Evolutionary conservation across 176 grass and related monocot species (phyloP), one percentile per base, ranked within the genome.

Genomic region (Thinopyrum elongatum): DNA sequence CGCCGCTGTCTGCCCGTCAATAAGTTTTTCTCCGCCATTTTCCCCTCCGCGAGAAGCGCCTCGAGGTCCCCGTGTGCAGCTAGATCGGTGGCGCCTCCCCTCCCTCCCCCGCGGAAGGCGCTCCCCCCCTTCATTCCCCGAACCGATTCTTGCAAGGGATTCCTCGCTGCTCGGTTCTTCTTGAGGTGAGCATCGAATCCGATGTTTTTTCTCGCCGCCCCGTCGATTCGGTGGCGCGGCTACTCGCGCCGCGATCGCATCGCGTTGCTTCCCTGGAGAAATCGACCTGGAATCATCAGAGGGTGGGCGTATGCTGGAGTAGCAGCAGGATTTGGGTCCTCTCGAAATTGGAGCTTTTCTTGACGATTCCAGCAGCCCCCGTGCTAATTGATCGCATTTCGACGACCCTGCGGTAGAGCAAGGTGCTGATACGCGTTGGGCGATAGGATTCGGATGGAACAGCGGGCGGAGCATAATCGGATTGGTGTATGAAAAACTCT

Each of bases 71-170:
- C 82, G 57, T 51, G 67, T 42, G 76, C 13, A 51, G 36, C 79
- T 78, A 83, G 88, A 90, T 90, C 79, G 84, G 84, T 57, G 73
- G 73, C 72, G 79, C 72, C 72, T 82, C 10, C 74, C 53, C 19
- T 51, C 49, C 22, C 29, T 81, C 19, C 23, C 44, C 44, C 28
- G 29, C 11, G 3, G 16, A 71, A 39, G 21, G 1, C 13, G 3
- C 6, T 2, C 1, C 1, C 74, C 22, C 75, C 49, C 6, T 36
- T 78, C 21, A 10, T 81, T 33, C 36, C 8, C 10, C 2, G 19
- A n/a, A 2, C 47, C 5, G 70, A 53, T 49, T 63, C 27, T 71
- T 26, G 76, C 16, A 77, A 80, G 67, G 73, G 58, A 66, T 73
- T 75, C 68, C 49, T 66, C 58, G 61, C 49, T 27, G 21, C 23